Evolutionary conservation across 345 rosid species (phyloP).

Genomic region (Gossypium bickii): DNA sequence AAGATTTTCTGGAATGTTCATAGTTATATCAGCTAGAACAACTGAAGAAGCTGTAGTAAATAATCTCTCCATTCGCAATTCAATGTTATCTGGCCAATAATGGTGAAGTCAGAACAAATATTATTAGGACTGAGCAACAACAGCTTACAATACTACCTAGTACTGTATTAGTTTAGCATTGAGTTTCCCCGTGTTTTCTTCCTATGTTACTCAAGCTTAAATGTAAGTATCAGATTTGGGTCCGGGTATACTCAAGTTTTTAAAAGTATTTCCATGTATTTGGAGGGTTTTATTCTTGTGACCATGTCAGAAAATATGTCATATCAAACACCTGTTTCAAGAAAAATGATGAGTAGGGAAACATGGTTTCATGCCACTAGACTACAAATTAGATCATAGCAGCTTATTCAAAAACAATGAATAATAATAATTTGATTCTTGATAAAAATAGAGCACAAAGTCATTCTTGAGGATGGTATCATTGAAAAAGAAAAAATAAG

Average conservation of each 20-base stretch:
- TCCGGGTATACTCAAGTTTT: not conserved
- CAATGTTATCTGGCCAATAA: conserved; percentile 58
- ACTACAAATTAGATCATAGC: not conserved
- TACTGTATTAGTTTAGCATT: not conserved
- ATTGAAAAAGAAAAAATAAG: not conserved
- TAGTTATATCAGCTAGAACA: conserved; percentile 43
- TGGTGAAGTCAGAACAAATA: conserved; percentile 14
- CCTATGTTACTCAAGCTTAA: not conserved
- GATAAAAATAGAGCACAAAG: not conserved
- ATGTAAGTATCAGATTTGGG: not conserved
- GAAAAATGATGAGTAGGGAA: too few relatives aligned
- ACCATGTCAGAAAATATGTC: not conserved
- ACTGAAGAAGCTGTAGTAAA: conserved; percentile 54
- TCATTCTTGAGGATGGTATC: not conserved
- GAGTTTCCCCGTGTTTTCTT: not conserved
- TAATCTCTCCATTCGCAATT: conserved; percentile 47
- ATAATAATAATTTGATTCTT: not conserved
- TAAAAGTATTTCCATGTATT: not conserved
- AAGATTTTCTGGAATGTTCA: conserved; percentile 46
- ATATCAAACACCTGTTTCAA: too few relatives aligned
- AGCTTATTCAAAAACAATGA: not conserved
- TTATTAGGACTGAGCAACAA: not conserved
- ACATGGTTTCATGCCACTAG: too few relatives aligned
- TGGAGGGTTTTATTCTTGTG: not conserved
- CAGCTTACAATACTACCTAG: not conserved